These are phyloP conservation scores for Paramecium sexaurelia DNA, from an alignment of 73 alveolate species.

Conservation along the genomic window DNA sequence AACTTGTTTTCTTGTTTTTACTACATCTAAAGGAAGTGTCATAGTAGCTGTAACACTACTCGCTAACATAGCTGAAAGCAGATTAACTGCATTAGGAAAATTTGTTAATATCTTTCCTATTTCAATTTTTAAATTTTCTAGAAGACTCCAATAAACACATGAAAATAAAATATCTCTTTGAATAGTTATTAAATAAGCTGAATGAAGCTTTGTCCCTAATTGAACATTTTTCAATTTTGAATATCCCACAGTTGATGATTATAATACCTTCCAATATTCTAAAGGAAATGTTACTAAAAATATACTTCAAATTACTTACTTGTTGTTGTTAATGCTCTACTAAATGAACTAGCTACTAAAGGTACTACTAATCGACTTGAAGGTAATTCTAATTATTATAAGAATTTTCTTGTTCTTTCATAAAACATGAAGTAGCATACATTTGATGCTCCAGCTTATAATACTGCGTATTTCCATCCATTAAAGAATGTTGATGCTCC, in stretches of 20 bases:
- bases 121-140: constrained; percentile 57
- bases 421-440: constrained; percentile 60
- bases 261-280: constrained; percentile 63
- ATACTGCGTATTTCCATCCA: constrained; percentile 63
- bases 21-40: constrained; percentile 67
- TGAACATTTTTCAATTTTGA: constrained; percentile 14
- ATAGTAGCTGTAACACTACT: constrained; percentile 64
- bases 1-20: constrained; percentile 62
- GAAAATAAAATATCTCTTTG: constrained; percentile 64
- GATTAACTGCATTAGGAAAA: neutral
- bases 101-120: neutral
- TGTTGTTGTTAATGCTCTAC: constrained; percentile 67
- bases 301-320: neutral
- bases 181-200: constrained; percentile 62
- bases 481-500: constrained; percentile 60
- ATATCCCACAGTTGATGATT: constrained; percentile 58
- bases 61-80: constrained; percentile 49
- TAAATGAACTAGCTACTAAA: constrained; percentile 42
- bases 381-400: constrained; percentile 30
- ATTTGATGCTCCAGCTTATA: constrained; percentile 67
- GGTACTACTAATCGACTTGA: constrained; percentile 18
- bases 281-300: constrained; percentile 65
- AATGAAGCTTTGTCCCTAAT: constrained; percentile 59
- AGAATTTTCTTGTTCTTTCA: constrained; percentile 44
- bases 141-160: constrained; percentile 64